Evolutionary conservation across 768 basidiomycete genomes (phyloP).

Genomic region (Myochromella boudieri): DNA sequence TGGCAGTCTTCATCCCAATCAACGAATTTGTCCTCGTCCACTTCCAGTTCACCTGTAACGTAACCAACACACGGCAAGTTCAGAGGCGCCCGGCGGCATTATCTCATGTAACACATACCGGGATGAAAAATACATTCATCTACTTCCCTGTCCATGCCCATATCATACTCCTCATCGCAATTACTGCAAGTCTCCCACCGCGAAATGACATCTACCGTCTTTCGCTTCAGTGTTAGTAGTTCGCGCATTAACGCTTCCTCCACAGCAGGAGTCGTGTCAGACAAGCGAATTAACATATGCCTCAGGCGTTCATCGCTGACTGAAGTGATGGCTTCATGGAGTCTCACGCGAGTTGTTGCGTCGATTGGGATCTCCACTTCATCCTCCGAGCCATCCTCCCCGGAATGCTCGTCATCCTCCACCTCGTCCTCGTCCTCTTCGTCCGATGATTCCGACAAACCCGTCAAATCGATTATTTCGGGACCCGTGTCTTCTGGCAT

Average conservation of each 20-base stretch:
- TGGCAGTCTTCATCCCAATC: constrained; percentile 51
- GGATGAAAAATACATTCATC: constrained; percentile 52
- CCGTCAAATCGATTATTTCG: constrained; percentile 47
- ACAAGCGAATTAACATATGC: constrained; percentile 35
- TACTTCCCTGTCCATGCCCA: constrained; percentile 31
- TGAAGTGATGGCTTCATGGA: constrained; percentile 41
- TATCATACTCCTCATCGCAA: constrained; percentile 49
- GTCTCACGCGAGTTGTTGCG: constrained; percentile 38
- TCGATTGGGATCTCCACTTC: constrained; percentile 33
- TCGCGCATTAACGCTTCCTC: constrained; percentile 43
- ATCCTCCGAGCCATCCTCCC: constrained; percentile 30
- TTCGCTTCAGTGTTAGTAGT: constrained; percentile 39
- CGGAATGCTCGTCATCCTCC: constrained; percentile 16
- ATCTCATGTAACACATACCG: constrained; percentile 39
- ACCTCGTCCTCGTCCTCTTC: constrained; percentile 20
- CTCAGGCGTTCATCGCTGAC: constrained; percentile 45
- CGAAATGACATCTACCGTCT: constrained; percentile 33
- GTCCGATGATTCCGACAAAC: constrained; percentile 35
- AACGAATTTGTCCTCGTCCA: constrained; percentile 35
- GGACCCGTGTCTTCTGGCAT: constrained; percentile 24
- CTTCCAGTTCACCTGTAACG: constrained; percentile 35
- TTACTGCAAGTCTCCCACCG: constrained; percentile 48
- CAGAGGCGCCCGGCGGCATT: no score
- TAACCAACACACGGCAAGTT: neutral
- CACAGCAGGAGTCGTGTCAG: constrained; percentile 38